phyloP scores from a whole-genome alignment of 805 yeast species.

The Metschnikowia borealis region DNA sequence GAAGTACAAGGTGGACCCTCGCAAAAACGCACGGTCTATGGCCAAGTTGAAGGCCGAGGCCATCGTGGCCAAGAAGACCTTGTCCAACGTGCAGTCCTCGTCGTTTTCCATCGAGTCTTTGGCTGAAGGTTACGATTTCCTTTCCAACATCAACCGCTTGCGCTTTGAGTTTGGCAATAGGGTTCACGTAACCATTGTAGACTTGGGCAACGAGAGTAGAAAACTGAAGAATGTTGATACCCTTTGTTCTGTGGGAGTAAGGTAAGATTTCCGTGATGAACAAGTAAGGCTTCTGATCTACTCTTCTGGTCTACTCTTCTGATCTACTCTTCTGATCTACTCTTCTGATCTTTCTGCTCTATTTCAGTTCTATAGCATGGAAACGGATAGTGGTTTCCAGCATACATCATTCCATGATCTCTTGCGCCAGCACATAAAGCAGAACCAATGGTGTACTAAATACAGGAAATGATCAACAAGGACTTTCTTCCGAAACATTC shows the following conservation, averaged over 20 bases:
- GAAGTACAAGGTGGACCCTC: slow-evolving; percentile 78
- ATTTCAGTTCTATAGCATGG: too few species aligned
- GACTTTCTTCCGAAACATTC: slow-evolving; percentile 53
- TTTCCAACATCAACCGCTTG: slow-evolving; percentile 87
- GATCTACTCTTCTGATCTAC: too few species aligned
- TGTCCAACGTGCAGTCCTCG: slow-evolving; percentile 83
- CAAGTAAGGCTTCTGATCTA: slow-evolving; percentile 40
- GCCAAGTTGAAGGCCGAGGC: slow-evolving; percentile 87
- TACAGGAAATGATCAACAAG: slow-evolving; percentile 52
- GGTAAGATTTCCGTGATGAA: slow-evolving; percentile 44
- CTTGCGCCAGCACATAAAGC: slow-evolving; percentile 46
- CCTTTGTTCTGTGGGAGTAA: slow-evolving; percentile 40
- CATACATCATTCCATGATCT: slow-evolving; percentile 43
- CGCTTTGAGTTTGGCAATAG: slow-evolving; percentile 70
- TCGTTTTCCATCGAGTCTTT: slow-evolving; percentile 92
- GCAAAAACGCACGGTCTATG: slow-evolving; percentile 72
- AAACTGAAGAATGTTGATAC: slow-evolving; percentile 28
- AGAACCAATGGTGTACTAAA: slow-evolving; percentile 60
- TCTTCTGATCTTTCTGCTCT: too few species aligned
- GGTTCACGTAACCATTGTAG: slow-evolving; percentile 24
- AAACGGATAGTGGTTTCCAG: too few species aligned
- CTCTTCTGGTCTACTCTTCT: too few species aligned
- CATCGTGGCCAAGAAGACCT: slow-evolving; percentile 81
- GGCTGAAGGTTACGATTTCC: slow-evolving; percentile 92
- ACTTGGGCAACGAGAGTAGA: slow-evolving; percentile 19